Percentiles rank a stretch among this genome's conserved stretches.
These are phyloP conservation scores for Ascochyta lentis DNA, from an alignment of 2,329 filamentous ascomycete species.

Conservation along the genomic window DNA sequence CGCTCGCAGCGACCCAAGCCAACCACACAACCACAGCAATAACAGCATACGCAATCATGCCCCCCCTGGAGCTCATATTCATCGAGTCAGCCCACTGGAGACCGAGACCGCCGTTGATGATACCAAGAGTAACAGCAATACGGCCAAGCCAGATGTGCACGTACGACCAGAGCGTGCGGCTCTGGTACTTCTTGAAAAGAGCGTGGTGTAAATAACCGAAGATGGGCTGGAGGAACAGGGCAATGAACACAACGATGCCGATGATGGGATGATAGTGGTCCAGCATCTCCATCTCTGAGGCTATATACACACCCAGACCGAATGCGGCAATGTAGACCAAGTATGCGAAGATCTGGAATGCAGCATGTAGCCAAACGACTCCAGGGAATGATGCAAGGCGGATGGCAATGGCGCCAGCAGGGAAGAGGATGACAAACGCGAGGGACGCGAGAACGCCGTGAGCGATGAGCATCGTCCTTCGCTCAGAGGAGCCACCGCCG, in stretches of 20 bases:
- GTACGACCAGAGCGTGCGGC: slow-evolving; percentile 56
- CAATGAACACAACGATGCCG: slow-evolving; percentile 58
- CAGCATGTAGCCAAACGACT: slow-evolving; percentile 54
- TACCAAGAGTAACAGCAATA: slow-evolving; percentile 57
- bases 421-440: slow-evolving; percentile 56
- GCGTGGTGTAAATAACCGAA: slow-evolving; percentile 61
- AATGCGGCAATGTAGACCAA: slow-evolving; percentile 57
- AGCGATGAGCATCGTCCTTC: slow-evolving; percentile 48
- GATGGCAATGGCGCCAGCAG: slow-evolving; percentile 53
- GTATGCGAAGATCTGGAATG: slow-evolving; percentile 58
- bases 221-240: slow-evolving; percentile 62
- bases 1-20: slow-evolving; percentile 37
- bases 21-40: slow-evolving; percentile 57
- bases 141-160: slow-evolving; percentile 64
- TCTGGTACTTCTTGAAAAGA: slow-evolving; percentile 56
- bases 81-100: slow-evolving; percentile 55
- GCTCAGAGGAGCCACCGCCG: slow-evolving; percentile 9
- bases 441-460: slow-evolving; percentile 54
- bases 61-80: slow-evolving; percentile 34
- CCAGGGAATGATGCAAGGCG: slow-evolving; percentile 53
- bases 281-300: slow-evolving; percentile 46
- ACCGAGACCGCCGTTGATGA: slow-evolving; percentile 65
- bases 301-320: slow-evolving; percentile 60
- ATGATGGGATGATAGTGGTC: slow-evolving; percentile 59
- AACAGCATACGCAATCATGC: slow-evolving; percentile 58